Base-by-base conservation (phyloP, 805 yeast species). In the Wickerhamiella domercqiae region DNA sequence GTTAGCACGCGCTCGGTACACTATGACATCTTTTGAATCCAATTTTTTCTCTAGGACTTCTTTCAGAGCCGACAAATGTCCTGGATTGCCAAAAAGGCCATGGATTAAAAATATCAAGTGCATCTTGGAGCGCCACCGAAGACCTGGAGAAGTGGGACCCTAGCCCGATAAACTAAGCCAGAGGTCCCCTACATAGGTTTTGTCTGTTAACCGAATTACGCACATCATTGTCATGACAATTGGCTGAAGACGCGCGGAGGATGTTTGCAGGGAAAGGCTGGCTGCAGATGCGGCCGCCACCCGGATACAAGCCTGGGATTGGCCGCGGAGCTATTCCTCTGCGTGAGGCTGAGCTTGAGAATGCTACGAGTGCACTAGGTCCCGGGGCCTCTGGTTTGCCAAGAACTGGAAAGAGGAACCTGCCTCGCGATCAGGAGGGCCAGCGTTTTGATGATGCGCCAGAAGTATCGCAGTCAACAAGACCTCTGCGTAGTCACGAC, bases 261-360 rank as follows among this genome's bases (percentile, higher is more conserved):
- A 29, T 29, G 15, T 29, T 16, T n/a, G 18, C 15, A 9, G 35
- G 19, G 28, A 17, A 32, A 6, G 53, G 54, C 43, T 90, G 90
- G 57, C 62, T 87, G 34, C 83, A 78, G 51, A 82, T 79, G 60
- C 73, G 74, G 43, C 78, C 97, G 1, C 98, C 98, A 0, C 70
- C 78, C 2, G 93, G 93, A 4, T 87, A 87, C 53, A 70, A 84
- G 29, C 78, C 97, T 3, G 98, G 98, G 19, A 59, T 84, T 5
- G 97, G 96, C 0, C 66, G 98, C 52, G 98, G 98, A 20, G 97
- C 96, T 1, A 71, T 81, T 1, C 97, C 96, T 4, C 86, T 90
- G 56, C 17, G 30, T 5, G n/a, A 15, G 11, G 16, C 30, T 14
- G n/a, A 15, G 30, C 33, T 30, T n/a, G 19, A 17, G n/a, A 13